Base-by-base conservation (phyloP, 1,139 yeast species). In the Lodderomyces margitis region DNA sequence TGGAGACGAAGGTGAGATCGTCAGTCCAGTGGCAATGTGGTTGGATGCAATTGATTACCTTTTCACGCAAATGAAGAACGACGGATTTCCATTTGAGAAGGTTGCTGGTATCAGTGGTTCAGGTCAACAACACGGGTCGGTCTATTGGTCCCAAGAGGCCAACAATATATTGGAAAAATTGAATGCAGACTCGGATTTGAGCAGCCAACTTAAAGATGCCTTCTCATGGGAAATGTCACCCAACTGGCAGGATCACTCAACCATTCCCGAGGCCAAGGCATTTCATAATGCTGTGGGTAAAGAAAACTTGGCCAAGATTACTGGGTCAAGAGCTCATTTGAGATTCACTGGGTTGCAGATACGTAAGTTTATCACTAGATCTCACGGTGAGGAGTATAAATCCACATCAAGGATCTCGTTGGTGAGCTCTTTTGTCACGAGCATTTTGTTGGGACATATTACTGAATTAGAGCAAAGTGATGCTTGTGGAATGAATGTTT, bases 241-340 rank as follows among this genome's bases (percentile, higher is more conserved):
- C 10, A 89, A 89, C 55, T 89, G 97, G 97, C 97, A 89, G 60
- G 97, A 89, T 58, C 95, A 87, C 55, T 84, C 94, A 20, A 89
- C 97, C 0, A 83, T 79, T 7, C 62, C 69, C 20, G 95, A 89
- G 58, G 72, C 88, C 43, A 56, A 68, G 23, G 73, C 62, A 25
- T 83, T 88, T 52, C 95, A 87, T 56, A 61, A 60, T 0, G 69
- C 70, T 2, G 77, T 75, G 3, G 87, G 86, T 4, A 72, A 82
- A 5, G 81, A 80, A 35, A 57, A 67, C 7, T 64, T 89, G 55
- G 92, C 95, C 3, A 54, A 66, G 20, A 61, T 81, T 27, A 84
- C 96, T 0, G 97, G 97, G 3, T 86, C 95, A 9, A 77, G 84
- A 52, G 95, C 96, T 2, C 96, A 89, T 61, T 87, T 83, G 56